Base-by-base conservation (phyloP, 2,329 filamentous ascomycete species). In the Colletotrichum sublineola region DNA sequence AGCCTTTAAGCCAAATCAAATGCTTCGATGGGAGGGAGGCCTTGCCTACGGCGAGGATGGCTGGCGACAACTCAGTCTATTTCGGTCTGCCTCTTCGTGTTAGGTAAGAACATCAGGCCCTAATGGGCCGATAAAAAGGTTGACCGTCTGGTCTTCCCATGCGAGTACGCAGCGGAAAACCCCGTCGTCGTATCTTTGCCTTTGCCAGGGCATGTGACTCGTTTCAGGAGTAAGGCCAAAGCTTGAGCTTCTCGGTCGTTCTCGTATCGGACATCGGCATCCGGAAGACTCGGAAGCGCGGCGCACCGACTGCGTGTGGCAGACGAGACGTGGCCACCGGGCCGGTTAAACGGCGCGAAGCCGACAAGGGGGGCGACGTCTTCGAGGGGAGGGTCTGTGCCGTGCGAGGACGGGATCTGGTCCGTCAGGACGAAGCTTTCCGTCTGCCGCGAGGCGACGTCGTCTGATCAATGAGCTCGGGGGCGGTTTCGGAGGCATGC, bases 211-310 rank as follows among this genome's bases (percentile, higher is more conserved):
- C 44, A 12, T 29, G 20, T 5, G 65, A 20, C 46, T n/a, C 31
- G 65, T 72, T 64, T 72, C 69, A 69, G 58, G 33, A 68, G 65
- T 44, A 64, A n/a, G 44, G 29, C n/a, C 12, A 58, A 69, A 69
- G 69, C 60, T 72, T 63, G 65, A 72, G 65, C 60, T 72, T 69
- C 14, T 33, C 60, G 31, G 60, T 53, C 46, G 9, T 33, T n/a
- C 18, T 63, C 36, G 36, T 48, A 6, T 38, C 24, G 38, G 58
- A 36, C 12, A 15, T 20, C 65, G 68, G 52, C 58, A 36, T 38
- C 64, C 57, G 57, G 36, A 33, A 71, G 64, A 15, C 44, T 55
- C 64, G 55, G 24, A 29, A 52, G 56, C 56, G 20, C 55, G 11
- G 55, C 40, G 36, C 38, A 18, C 33, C 33, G 55, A 57, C 55